Evolutionary conservation across 2,329 filamentous ascomycete genomes (phyloP), one percentile per base, ranked within the genome.

Genomic region (Venturia asperata): DNA sequence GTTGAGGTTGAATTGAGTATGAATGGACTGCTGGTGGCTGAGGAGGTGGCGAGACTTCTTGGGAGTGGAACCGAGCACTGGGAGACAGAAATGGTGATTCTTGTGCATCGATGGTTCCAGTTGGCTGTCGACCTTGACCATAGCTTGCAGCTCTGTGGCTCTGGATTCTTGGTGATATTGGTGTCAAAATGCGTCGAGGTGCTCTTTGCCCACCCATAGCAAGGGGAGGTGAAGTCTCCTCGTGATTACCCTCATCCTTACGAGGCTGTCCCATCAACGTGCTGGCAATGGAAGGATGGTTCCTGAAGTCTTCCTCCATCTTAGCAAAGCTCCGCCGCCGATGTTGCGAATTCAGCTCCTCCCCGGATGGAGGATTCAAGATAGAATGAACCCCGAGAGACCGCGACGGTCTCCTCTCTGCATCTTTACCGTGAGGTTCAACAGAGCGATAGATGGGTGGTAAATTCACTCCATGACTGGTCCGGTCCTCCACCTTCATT

Each of bases 101-200:
- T 60, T 81, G 77, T 9, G 80, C 79, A 71, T 80, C 78, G 58
- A 81, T 79, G 1, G 78, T 80, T 30, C 76, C 78, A 21, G 78
- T 79, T 0, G 76, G 73, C 41, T 75, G 74, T 60, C 77, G 76
- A 34, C 52, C 52, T 15, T 58, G 52, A 43, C 81, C 69, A 72
- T 75, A 70, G 69, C 82, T 85, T 21, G 80, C 76, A 34, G 81
- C 77, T 67, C 84, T 81, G 64, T 77, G 76, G 52, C 30, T 37
- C 7, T 58, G 52, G 49, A 80, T 63, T 5, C 71, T 74, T 11
- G 85, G 84, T 11, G 85, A 86, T 68, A 81, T 79, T 0, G 85
- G 83, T 13, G 82, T 85, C 67, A 86, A 71, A n/a, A 84, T 80
- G 42, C 81, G 80, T 68, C 84, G 77, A 64, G 75, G 61, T 56